Evolutionary conservation across 148 eudicot species (phyloP).

Genomic region (Spergularia marina): DNA sequence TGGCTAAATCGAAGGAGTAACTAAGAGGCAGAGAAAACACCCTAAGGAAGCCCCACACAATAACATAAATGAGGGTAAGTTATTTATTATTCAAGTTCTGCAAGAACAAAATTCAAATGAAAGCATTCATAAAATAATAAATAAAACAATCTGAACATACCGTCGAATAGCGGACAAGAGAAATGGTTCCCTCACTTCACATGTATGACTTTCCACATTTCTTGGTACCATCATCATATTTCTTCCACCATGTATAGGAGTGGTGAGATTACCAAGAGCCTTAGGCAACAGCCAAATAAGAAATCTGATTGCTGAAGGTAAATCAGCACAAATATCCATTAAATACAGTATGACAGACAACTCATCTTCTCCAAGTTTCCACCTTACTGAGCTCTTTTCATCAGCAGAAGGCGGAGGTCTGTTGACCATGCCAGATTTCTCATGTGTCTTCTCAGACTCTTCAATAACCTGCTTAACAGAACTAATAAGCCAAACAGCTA

Average conservation of each 20-base stretch:
- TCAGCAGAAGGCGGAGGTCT: slow-evolving; percentile 58
- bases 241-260: slow-evolving; percentile 64
- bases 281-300: slow-evolving; percentile 89
- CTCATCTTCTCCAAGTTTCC: slow-evolving; percentile 98
- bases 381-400: slow-evolving; percentile 49
- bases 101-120: background rate
- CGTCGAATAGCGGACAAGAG: slow-evolving; percentile 77
- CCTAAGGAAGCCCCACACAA: background rate
- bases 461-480: slow-evolving; percentile 64
- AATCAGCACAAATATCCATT: slow-evolving; percentile 71
- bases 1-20: background rate
- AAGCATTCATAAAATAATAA: background rate
- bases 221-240: slow-evolving; percentile 55
- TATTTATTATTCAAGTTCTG: background rate
- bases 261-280: slow-evolving; percentile 44
- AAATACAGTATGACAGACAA: slow-evolving; percentile 73
- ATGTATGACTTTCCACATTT: slow-evolving; percentile 60
- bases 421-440: slow-evolving; percentile 53
- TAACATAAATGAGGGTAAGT: background rate
- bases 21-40: background rate
- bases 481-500: slow-evolving; percentile 71
- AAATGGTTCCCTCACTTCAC: slow-evolving; percentile 85
- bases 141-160: slow-evolving; percentile 32
- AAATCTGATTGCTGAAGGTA: slow-evolving; percentile 70
- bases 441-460: slow-evolving; percentile 54